Evolutionary conservation across 306 rosid species (phyloP), one percentile per base, ranked within the genome.

Genomic region (Prunus salicina): DNA sequence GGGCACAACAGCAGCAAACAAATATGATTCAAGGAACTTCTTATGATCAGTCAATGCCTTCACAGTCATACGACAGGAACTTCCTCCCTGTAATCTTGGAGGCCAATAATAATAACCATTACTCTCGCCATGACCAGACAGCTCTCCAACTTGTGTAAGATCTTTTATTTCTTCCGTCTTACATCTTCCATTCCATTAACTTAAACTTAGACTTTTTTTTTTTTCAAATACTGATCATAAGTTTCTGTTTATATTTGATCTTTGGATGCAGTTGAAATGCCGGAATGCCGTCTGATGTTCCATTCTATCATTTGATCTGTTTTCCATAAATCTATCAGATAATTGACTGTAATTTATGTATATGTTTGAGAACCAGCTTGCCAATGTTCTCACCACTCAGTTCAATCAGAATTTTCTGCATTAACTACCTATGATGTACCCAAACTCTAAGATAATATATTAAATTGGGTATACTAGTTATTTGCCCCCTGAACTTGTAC

Each of bases 61-160:
- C 96, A 30, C 90, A 87, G 68, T 12, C 87, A 12, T 86, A 84
- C 61, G 91, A 91, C 71, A 45, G 87, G 41, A 85, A 86, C 72
- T 89, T 84, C 87, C 83, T 91, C 65, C 90, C 92, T 3, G 83
- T 75, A 6, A 88, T 93, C 50, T 67, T 91, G 24, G 83, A 77
- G 66, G 74, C 93, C 28, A 84, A 34, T 3, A 83, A 84, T 77
- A 84, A 82, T 76, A 82, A 78, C 64, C 88, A 89, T 30, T 93
- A 89, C 70, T 75, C 90, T 3, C 88, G 84, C 68, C 85, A 88
- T 71, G 93, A 86, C 34, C 95, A 86, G 30, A 93, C 97, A 49
- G 88, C 97, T 69, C 91, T 91, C 64, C 96, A 89, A 81, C 91
- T 91, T 49, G 93, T 89, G 89, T 93, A 91, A 91, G 91, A 24